Evolutionary conservation across 768 basidiomycete species (phyloP).

Genomic region (Agaricus subrufescens): DNA sequence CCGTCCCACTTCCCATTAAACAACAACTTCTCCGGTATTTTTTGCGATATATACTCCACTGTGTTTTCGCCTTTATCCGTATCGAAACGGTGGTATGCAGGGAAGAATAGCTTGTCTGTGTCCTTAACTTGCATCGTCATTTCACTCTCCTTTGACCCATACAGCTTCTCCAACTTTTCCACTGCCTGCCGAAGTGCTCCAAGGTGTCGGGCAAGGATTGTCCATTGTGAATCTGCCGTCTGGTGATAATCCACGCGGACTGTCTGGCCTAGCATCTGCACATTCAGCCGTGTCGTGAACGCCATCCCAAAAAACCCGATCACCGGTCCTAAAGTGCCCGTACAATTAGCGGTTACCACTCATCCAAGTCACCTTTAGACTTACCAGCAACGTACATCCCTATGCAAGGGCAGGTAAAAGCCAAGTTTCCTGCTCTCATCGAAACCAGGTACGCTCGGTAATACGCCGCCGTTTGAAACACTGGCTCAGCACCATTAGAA

Average conservation of each 20-base stretch:
- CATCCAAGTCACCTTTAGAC: constrained; percentile 12
- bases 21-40: background rate
- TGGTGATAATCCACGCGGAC: background rate
- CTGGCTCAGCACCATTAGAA: constrained; percentile 5
- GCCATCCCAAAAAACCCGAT: background rate
- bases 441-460: constrained; percentile 2
- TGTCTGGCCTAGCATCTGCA: too few relatives aligned
- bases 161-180: constrained; percentile 4
- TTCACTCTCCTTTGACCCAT: too few relatives aligned
- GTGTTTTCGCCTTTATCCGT: background rate
- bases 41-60: background rate
- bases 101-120: too few relatives aligned
- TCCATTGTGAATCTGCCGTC: constrained; percentile 1
- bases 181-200: constrained; percentile 1
- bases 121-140: too few relatives aligned
- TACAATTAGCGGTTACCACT: background rate
- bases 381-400: constrained; percentile 17
- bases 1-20: background rate
- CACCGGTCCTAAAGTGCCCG: background rate
- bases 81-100: too few relatives aligned
- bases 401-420: constrained; percentile 12
- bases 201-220: constrained; percentile 11
- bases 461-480: constrained; percentile 7
- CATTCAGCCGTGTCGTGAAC: background rate
- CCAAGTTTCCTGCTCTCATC: background rate